Evolutionary conservation across 148 eudicot species (phyloP), one percentile per base, ranked within the genome.

Genomic region (Chenopodium suecicum): DNA sequence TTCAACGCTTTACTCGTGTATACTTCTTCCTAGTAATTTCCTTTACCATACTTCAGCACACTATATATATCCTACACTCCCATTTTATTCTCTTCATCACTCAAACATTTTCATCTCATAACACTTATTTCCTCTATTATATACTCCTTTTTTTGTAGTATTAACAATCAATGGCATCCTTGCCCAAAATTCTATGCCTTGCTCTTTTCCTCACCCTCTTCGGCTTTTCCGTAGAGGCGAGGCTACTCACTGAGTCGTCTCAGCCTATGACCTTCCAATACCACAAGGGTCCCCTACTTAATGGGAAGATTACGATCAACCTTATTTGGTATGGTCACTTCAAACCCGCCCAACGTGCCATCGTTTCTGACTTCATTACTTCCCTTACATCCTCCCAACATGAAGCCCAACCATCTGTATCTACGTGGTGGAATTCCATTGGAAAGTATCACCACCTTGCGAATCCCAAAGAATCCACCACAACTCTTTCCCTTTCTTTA

Each of bases 401-500:
- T 4, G 50, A 70, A 23, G 46, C 76, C 72, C 84, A 83, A 60
- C 94, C 91, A 29, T 87, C 92, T 0, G 91, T 88, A 4, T 82
- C 91, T 72, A 72, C 84, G 5, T 91, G 94, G 92, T 89, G 94
- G 94, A 86, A 87, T 19, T 73, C 88, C 58, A 88, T 85, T 19
- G 91, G 84, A 13, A 87, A 82, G 20, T 89, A 89, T 71, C 82
- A 87, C 68, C 78, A 50, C 46, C 76, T 84, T 1, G 83, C 83
- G 29, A 72, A 82, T 44, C 70, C 88, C 73, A 89, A 84, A 23
- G 44, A 8, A 70, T 63, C 66, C 17, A 52, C 82, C 70, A 27
- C 83, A 9, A 66, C 87, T 1, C 82, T 81, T 10, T 20, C 83
- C 6, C 80, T 88, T 19, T 41, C 63, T 5, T n/a, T 85, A 4